Percentiles rank a stretch among this genome's conserved stretches.
Conservation (phyloP, 306 rosid genomes). For the Styphnolobium japonicum region DNA sequence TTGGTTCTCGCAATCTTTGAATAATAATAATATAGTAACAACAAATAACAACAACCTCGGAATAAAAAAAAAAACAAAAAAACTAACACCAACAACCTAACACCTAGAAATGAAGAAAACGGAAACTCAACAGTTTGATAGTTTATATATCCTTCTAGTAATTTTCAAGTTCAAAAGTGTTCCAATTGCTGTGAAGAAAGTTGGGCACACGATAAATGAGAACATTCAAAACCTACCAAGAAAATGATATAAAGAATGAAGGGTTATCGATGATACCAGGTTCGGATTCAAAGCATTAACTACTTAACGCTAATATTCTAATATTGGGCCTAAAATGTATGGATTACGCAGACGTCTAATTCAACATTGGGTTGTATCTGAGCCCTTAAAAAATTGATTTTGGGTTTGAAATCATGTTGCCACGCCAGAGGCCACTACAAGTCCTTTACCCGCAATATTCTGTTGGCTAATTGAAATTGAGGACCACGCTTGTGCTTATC, state of each 20-base stretch:
- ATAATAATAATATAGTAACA: neutral
- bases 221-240: conserved; percentile 75
- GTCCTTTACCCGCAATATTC: neutral
- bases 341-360: conserved; percentile 14
- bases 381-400: conserved; percentile 29
- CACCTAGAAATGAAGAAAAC: neutral
- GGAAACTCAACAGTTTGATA: neutral
- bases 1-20: neutral
- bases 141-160: neutral
- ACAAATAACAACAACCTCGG: neutral
- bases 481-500: conserved; percentile 11
- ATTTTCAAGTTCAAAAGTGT: conserved; percentile 45
- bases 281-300: conserved; percentile 43
- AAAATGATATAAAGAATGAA: conserved; percentile 46
- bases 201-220: conserved; percentile 5
- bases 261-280: conserved; percentile 21
- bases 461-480: neutral
- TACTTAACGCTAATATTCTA: neutral
- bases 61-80: neutral
- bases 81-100: conserved; percentile 24
- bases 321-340: conserved; percentile 19
- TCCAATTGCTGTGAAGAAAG: conserved; percentile 58
- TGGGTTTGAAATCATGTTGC: conserved; percentile 32
- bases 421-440: conserved; percentile 15
- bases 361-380: conserved; percentile 13